Base-by-base conservation (phyloP, 441 rosid species). In the Pelargonium fulgidum region DNA sequence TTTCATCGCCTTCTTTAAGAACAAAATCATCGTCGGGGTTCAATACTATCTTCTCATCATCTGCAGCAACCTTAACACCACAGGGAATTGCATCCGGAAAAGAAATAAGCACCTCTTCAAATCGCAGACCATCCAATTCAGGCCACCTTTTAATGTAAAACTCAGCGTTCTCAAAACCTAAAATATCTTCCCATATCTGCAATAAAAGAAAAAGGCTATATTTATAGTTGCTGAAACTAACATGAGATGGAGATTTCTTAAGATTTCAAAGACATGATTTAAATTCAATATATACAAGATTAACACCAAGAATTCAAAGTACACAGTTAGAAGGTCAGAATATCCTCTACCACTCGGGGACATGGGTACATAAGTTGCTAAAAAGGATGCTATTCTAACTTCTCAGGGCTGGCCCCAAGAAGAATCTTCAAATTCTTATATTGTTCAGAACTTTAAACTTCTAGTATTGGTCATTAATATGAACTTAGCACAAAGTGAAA, bases 121-220 rank as follows among this genome's bases (percentile, higher is more conserved):
- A 93, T 16, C 52, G 69, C 79, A 78, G 61, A 72, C 92, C 96
- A 81, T 86, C 88, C 80, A 92, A 83, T 69, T 82, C 86, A 75
- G 96, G 87, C 96, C 96, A 92, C 76, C 85, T 83, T 81, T 92
- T 89, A 68, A 92, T 87, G 88, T 92, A 92, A 71, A 90, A 90
- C 68, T 90, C 97, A 0, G 87, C 87, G 39, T 92, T 90, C 77
- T 90, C 92, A 82, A 92, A 92, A 36, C 98, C 97, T 84, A 92
- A 82, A 58, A 90, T 84, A 76, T 90, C 93, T 77, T 92, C 98
- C 96, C 98, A 90, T 79, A 90, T 88, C 98, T 90, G 87, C 68
- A 67, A 59, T 33, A 47, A 54, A 59, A 59, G 58, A 68, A 68
- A 64, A 29, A 16, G 5, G 6, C 8, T 14, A 17, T 56, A 56